These are phyloP conservation scores for Sicyos baderoa DNA, from an alignment of 306 rosid species.

Conservation along the genomic window DNA sequence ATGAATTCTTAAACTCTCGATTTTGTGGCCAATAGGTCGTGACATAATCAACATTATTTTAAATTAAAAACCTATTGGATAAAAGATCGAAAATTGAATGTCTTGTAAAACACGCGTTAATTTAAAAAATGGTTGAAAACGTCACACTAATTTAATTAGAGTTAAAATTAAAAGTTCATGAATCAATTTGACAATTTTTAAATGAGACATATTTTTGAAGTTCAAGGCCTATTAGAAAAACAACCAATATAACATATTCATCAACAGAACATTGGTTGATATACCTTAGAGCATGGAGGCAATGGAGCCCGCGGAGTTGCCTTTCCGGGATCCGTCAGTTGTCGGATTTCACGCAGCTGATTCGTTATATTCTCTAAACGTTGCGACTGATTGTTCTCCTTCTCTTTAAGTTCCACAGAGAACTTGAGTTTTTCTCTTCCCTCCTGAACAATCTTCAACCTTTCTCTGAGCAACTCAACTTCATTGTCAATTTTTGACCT, in stretches of 20 bases:
- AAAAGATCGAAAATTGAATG: too few relatives aligned
- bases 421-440: slow-evolving; percentile 45
- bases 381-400: slow-evolving; percentile 29
- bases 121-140: too few relatives aligned
- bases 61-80: too few relatives aligned
- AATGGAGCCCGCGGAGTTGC: slow-evolving; percentile 28
- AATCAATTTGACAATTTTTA: too few relatives aligned
- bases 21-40: too few relatives aligned
- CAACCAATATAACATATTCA: neutral
- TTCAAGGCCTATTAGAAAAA: too few relatives aligned
- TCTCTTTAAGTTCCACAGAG: slow-evolving; percentile 27
- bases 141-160: too few relatives aligned
- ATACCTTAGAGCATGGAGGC: slow-evolving; percentile 40
- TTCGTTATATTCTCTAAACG: slow-evolving; percentile 33
- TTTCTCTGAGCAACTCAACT: slow-evolving; percentile 43
- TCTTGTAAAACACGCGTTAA: too few relatives aligned
- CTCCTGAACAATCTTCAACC: slow-evolving; percentile 36
- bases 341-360: slow-evolving; percentile 37
- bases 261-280: neutral
- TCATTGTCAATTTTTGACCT: slow-evolving; percentile 39
- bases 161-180: too few relatives aligned
- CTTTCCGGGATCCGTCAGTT: slow-evolving; percentile 30
- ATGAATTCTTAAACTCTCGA: too few relatives aligned
- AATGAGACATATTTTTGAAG: too few relatives aligned
- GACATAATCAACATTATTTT: too few relatives aligned